Base-by-base conservation (phyloP, 768 basidiomycete species). In the Dictyophora rubrovolvata region DNA sequence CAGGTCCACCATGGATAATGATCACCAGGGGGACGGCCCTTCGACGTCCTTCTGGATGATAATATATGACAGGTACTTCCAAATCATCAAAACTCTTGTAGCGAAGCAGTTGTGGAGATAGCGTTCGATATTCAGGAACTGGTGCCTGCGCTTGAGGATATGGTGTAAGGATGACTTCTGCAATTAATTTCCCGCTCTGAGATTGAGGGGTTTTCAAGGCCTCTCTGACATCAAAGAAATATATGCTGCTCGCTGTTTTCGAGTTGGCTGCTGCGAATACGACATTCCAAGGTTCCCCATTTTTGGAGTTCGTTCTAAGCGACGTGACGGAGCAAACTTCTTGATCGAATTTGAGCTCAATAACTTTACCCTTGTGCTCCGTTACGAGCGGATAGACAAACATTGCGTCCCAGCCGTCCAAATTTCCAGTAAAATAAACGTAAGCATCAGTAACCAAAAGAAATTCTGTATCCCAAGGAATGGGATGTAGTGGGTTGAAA, bases 21-120 rank as follows among this genome's bases (percentile, higher is more conserved):
- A 76, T 71, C 20, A 75, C 63, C 35, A 71, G 66, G 0, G 76
- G 70, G 10, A 65, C 67, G 20, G 63, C 63, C 36, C 62, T 65
- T 55, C 67, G 66, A 9, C 68, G 62, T 22, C 63, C 60, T 3
- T 60, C 63, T 1, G 75, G 75, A 60, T 73, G 75, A 57, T 76
- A 76, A 58, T 76, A 77, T 59, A 76, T 70, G 18, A 70, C 74
- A 5, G 75, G 73, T 48, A 77, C 63, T 59, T 73, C 70, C 55
- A 76, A 50, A 8, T 67, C 73, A 61, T 76, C 75, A 23, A 76
- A 76, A 58, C 75, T 76, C 66, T 67, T 70, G 65, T 71, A 76
- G 34, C 59, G 69, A 61, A 76, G 65, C 55, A 73, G 48, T 62
- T 66, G 68, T 12, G 75, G 71, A 1, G 69, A 64, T 14, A 70